Evolutionary conservation across 1,284 basidiomycete genomes (phyloP).

Genomic region (Exobasidium cylindrosporum): DNA sequence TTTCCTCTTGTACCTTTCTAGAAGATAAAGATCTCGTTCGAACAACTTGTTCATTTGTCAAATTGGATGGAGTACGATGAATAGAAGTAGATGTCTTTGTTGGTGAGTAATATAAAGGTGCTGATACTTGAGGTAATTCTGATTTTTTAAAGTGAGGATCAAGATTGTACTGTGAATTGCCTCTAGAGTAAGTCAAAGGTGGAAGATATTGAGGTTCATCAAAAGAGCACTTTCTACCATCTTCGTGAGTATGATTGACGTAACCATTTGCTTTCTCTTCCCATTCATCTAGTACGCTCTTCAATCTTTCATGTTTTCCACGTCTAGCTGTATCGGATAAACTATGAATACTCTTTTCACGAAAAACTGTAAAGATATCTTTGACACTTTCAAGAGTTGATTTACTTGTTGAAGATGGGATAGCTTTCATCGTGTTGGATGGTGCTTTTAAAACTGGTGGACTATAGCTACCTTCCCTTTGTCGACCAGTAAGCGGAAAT

Average conservation of each 20-base stretch:
- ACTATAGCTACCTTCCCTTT: constrained; percentile 58
- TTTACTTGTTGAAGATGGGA: constrained; percentile 57
- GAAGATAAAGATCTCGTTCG: not conserved
- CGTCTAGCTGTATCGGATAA: not conserved
- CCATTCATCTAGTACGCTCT: not conserved
- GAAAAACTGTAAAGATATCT: not conserved
- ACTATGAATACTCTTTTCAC: not conserved
- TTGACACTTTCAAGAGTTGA: constrained; percentile 24
- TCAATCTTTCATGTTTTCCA: not conserved
- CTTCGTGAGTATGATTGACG: constrained; percentile 55
- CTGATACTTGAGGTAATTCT: no score
- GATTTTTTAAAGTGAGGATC: no score
- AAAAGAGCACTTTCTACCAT: constrained; percentile 59
- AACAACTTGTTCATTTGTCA: not conserved
- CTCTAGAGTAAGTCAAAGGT: no score
- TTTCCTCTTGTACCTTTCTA: not conserved
- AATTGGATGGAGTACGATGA: not conserved
- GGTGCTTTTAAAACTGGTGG: constrained; percentile 58
- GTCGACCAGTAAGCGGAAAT: not conserved
- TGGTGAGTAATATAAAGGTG: no score
- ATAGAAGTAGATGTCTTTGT: not conserved
- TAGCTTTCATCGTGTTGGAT: not conserved
- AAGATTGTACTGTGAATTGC: no score
- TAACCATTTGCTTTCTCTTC: not conserved
- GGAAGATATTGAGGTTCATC: constrained; percentile 15